Conservation (phyloP, 2,329 filamentous ascomycete species). For the Bipolaris sorokiniana region DNA sequence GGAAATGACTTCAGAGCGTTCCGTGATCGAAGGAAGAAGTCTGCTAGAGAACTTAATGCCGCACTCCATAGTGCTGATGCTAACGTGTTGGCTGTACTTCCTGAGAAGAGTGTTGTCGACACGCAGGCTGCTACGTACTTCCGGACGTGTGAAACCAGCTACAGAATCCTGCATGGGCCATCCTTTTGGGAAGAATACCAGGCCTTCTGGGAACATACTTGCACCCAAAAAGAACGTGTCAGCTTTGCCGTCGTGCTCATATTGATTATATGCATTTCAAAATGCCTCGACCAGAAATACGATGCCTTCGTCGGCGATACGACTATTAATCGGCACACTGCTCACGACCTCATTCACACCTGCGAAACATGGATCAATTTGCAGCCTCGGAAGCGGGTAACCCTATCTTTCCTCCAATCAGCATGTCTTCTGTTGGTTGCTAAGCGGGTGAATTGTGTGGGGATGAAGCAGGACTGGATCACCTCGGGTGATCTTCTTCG, state of each 20-base stretch:
- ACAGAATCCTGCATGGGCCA: slow-evolving; percentile 61
- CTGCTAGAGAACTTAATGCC: slow-evolving; percentile 29
- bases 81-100: slow-evolving; percentile 48
- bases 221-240: slow-evolving; percentile 30
- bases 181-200: slow-evolving; percentile 60
- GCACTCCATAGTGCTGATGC: slow-evolving; percentile 31
- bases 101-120: slow-evolving; percentile 50
- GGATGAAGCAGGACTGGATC: slow-evolving; percentile 62
- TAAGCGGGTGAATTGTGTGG: slow-evolving; percentile 58
- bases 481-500: slow-evolving; percentile 58
- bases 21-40: slow-evolving; percentile 37
- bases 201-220: slow-evolving; percentile 52
- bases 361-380: slow-evolving; percentile 52
- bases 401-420: slow-evolving; percentile 58
- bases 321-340: slow-evolving; percentile 49
- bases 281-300: slow-evolving; percentile 42
- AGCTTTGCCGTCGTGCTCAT: slow-evolving; percentile 52
- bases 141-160: slow-evolving; percentile 56
- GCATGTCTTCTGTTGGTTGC: slow-evolving; percentile 59
- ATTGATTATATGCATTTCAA: slow-evolving; percentile 49
- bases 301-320: slow-evolving; percentile 54
- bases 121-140: slow-evolving; percentile 57
- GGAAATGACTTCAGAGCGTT: slow-evolving; percentile 45
- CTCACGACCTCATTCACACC: slow-evolving; percentile 47
- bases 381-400: slow-evolving; percentile 61